These are phyloP conservation scores for Aspergillus jensenii DNA, from an alignment of 2,329 filamentous ascomycete genomes.

Conservation along the genomic window DNA sequence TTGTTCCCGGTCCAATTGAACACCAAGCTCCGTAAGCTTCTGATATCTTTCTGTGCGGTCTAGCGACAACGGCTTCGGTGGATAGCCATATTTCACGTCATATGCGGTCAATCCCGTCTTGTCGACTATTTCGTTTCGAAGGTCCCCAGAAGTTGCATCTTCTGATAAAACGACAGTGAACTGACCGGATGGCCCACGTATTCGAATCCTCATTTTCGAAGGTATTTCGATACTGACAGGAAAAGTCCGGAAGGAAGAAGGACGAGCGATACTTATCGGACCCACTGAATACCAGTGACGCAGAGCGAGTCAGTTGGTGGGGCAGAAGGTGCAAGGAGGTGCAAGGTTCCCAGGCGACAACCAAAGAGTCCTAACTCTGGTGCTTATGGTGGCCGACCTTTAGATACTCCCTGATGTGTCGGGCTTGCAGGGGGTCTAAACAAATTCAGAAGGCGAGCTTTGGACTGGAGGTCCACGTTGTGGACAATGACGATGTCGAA, in stretches of 20 bases:
- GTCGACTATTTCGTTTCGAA: constrained; percentile 47
- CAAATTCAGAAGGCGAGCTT: neutral
- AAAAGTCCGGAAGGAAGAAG: neutral
- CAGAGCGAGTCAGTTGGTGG: neutral
- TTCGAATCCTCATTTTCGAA: constrained; percentile 67
- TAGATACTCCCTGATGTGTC: too few relatives aligned
- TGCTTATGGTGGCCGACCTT: too few relatives aligned
- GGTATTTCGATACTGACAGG: neutral
- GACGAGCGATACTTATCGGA: neutral
- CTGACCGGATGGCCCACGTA: constrained; percentile 72
- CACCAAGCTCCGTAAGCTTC: constrained; percentile 55
- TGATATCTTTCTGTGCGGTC: constrained; percentile 52
- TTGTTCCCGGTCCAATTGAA: constrained; percentile 67
- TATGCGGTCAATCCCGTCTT: constrained; percentile 67
- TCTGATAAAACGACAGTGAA: constrained; percentile 69
- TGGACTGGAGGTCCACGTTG: neutral
- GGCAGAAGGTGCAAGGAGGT: neutral
- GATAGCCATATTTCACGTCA: constrained; percentile 81
- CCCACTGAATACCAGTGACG: neutral
- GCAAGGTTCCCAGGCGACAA: too few relatives aligned
- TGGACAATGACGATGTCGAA: neutral
- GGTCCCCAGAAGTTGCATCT: constrained; percentile 53
- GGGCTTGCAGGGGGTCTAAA: too few relatives aligned
- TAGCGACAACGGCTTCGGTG: constrained; percentile 64
- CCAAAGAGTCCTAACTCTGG: too few relatives aligned